phyloP scores from a whole-genome alignment of 345 rosid species.

The Salix purpurea region DNA sequence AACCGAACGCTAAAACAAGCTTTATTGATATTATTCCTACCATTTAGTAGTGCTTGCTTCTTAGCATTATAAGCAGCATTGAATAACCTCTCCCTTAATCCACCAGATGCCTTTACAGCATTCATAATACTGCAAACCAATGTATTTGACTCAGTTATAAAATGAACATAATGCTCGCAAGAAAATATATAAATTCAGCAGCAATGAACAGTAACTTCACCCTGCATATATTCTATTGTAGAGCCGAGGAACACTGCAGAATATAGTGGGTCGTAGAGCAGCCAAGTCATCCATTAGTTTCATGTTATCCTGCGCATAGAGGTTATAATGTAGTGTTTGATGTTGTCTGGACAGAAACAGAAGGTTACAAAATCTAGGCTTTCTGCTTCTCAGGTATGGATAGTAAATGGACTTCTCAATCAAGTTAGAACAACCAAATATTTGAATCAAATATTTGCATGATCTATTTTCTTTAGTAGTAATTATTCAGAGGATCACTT shows the following conservation, averaged over 20 bases:
- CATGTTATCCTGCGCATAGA: conserved; percentile 70
- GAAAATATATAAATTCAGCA: conserved; percentile 13
- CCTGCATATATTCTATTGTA: conserved; percentile 89
- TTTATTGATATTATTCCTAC: conserved; percentile 28
- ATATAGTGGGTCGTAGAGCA: conserved; percentile 83
- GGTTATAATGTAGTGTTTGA: background rate
- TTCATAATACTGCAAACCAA: conserved; percentile 60
- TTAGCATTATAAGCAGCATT: conserved; percentile 94
- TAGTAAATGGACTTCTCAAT: background rate
- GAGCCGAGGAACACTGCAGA: conserved; percentile 94
- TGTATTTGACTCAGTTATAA: conserved; percentile 10
- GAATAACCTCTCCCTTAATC: conserved; percentile 70
- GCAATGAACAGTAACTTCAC: conserved; percentile 36
- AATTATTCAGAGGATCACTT: background rate
- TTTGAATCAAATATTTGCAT: background rate
- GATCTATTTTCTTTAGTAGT: background rate
- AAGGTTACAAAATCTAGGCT: background rate
- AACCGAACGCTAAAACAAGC: background rate
- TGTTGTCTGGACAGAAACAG: conserved; percentile 7
- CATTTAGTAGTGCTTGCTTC: conserved; percentile 84
- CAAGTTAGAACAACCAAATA: background rate
- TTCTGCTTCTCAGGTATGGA: conserved; percentile 2
- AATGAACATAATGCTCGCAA: conserved; percentile 9
- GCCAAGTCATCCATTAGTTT: conserved; percentile 88
- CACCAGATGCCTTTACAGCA: conserved; percentile 85